Evolutionary conservation across 192 early-diverging fungal species (phyloP).

Genomic region (Coemansia sp.): DNA sequence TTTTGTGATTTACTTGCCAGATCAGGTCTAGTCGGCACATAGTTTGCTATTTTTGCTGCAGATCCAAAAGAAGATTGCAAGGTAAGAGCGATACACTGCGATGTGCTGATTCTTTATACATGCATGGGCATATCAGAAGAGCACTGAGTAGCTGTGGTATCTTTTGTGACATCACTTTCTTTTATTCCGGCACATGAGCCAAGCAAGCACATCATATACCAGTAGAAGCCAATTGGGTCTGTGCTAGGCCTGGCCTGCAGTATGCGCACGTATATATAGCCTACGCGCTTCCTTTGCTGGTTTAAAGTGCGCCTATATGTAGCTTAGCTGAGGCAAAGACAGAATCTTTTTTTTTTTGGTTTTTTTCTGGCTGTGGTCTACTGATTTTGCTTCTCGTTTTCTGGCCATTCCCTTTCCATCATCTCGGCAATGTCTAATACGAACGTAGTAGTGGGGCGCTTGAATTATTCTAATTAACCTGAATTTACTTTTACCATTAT

Average conservation of each 20-base stretch:
- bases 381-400: background rate
- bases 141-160: conserved; percentile 6
- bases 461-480: background rate
- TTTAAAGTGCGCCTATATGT: background rate
- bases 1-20: background rate
- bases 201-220: background rate
- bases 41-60: background rate
- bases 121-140: conserved; percentile 1
- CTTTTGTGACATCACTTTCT: conserved; percentile 12
- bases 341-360: background rate
- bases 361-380: background rate
- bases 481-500: background rate
- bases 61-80: background rate
- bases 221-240: background rate
- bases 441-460: background rate
- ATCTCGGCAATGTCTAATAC: background rate
- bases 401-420: background rate
- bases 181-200: background rate
- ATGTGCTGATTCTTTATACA: background rate
- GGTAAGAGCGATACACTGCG: conserved; percentile 8
- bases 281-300: background rate
- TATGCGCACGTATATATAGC: background rate
- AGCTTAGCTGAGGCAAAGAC: background rate
- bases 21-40: background rate
- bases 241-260: background rate